Evolutionary conservation across 306 rosid species (phyloP), one percentile per base, ranked within the genome.

Genomic region (Vicia sativa): DNA sequence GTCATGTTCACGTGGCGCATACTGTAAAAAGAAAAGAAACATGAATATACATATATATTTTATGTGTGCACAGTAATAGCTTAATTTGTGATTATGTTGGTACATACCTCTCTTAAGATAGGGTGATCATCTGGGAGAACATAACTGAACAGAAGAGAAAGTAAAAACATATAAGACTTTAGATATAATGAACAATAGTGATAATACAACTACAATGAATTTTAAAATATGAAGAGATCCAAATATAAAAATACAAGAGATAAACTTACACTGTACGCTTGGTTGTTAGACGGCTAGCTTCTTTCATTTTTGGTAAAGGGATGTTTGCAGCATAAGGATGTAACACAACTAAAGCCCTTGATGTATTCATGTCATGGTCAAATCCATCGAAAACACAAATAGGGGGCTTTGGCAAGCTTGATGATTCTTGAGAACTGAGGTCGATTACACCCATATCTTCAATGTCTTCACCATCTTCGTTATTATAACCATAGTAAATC

Each of bases 191-290:
- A 42, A 43, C n/a, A 14, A 11, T 41, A 26, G 8, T 42, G 9
- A 28, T 44, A 58, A 56, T 42, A 39, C 23, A 70, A n/a, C 45
- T 3, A 34, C 9, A 34, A 34, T 25, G 35, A 13, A 37, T 25
- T n/a, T 45, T 4, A 54, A 31, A 73, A 38, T 58, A 18, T 6
- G 9, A 5, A 61, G 4, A n/a, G 10, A 9, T 15, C 0, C 9
- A 1, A 6, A 31, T 3, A 42, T 18, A 4, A 11, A 5, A 28
- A 26, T 50, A 6, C 5, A 78, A 12, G 52, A 21, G 6, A 35
- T 10, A 73, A 53, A 82, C 96, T 85, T 87, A 91, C 97, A 82
- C 95, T 18, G 34, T 18, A 7, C 85, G 95, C 57, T 77, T 80
- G 0, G 95, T 91, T 42, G 83, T 74, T 43, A 91, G 73, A 16